Base-by-base conservation (phyloP, 768 basidiomycete species). In the Peribolospora baueri region DNA sequence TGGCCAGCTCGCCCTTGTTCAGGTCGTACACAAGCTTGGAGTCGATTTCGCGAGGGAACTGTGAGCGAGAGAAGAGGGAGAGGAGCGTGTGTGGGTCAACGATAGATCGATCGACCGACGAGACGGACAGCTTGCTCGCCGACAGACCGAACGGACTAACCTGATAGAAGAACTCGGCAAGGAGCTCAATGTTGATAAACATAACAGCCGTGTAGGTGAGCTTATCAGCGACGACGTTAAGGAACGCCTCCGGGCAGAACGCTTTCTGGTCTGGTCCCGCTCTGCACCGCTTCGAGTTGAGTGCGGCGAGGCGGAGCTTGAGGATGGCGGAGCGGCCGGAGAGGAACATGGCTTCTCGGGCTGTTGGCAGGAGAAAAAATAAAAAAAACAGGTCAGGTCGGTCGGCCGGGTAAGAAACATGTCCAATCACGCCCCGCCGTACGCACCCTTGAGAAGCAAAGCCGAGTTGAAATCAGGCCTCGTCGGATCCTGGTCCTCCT, bases 141-240 rank as follows among this genome's bases (percentile, higher is more conserved):
- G 40, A 25, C 46, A 7, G 50, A 41, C 0, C 14, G 38, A 36
- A 47, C 38, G 38, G 25, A 65, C 75, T 48, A 60, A 84, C 86
- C 73, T 91, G 86, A 64, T 97, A 93, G 73, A 97, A 97, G 74
- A 97, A 98, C 61, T 95, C 90, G 63, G 93, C 90, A 2, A 97
- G 75, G 7, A 98, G 73, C 66, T 98, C 93, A 57, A 98, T 93
- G 70, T 88, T 93, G 73, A 98, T 93, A 68, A 97, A 97, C 82
- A 95, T 86, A 3, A 90, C 79, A 3, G 87, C 85, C 0, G 91
- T 97, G 64, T 87, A 81, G 1, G 90, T 87, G 46, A 98, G 74
- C 68, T 98, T 97, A 66, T 95, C 85, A 3, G 93, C 87, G 25
- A 98, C 88, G 37, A 91, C 86, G 62, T 86, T 81, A 59, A 98